Evolutionary conservation across 2,329 filamentous ascomycete genomes (phyloP), one percentile per base, ranked within the genome.

Genomic region (Leptographium radiaticola): DNA sequence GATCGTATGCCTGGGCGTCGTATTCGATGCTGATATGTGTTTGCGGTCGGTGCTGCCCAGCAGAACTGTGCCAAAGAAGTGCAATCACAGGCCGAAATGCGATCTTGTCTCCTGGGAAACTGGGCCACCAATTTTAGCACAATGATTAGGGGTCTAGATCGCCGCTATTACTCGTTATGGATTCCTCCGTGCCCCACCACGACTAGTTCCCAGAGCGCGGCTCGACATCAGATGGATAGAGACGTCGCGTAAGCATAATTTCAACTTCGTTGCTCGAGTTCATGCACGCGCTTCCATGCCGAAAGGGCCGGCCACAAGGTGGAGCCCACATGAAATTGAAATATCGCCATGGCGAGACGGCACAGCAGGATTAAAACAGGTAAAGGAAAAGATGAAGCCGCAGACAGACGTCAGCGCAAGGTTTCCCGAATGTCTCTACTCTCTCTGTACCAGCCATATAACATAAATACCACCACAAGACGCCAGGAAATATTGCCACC

Each of bases 401-500:
- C 12, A 49, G 44, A 51, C 30, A 50, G 44, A 57, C n/a, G 36
- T 13, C 64, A 62, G 65, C 59, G 58, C 59, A 60, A 42, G 43
- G n/a, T 52, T 49, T 59, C 56, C 60, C 62, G 61, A 57, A 61
- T 62, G 61, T 65, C 66, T 61, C 62, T 33, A 36, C 25, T 16
- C 33, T 16, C 33, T 48, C 47, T 49, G 47, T 40, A 39, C 58
- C 63, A 58, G 58, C 55, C 53, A 52, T 52, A 47, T 50, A 53
- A 43, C 38, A 39, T 38, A 51, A 55, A 51, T n/a, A 48, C 44
- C 42, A 33, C 53, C 53, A 56, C 52, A 56, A 58, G 60, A 61
- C 61, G 56, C 60, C 52, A 57, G 55, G 55, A 54, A 51, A 47
- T 39, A 44, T 40, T 53, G 51, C 49, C 55, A 42, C 57, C 57